Conservation (phyloP, 108 stramenopile species). For the Cylindrotheca closterium region DNA sequence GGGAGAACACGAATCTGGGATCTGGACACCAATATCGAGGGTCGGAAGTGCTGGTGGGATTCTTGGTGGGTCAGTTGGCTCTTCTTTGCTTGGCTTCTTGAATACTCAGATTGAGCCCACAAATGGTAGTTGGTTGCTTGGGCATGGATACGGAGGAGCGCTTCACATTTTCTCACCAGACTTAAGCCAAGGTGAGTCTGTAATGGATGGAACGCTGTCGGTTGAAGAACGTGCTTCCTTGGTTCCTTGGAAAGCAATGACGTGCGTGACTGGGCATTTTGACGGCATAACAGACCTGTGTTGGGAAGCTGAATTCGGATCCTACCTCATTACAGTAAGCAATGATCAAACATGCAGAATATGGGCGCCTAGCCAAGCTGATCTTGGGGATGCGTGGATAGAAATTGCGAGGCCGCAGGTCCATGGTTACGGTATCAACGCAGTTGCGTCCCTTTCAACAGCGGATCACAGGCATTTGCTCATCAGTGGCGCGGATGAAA, state of each 20-base stretch:
- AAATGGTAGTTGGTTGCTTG: slow-evolving; percentile 55
- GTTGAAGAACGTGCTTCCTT: slow-evolving; percentile 40
- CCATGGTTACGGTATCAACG: slow-evolving; percentile 83
- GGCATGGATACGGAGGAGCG: slow-evolving; percentile 86
- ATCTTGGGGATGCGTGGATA: slow-evolving; percentile 46
- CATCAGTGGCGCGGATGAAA: slow-evolving; percentile 87
- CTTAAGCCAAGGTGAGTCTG: neutral
- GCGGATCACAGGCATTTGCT: slow-evolving; percentile 56
- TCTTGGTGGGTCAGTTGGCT: slow-evolving; percentile 77
- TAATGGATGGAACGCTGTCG: slow-evolving; percentile 3
- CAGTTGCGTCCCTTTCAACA: slow-evolving; percentile 62
- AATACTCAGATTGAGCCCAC: slow-evolving; percentile 45
- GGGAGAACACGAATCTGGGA: slow-evolving; percentile 42
- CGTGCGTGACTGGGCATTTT: slow-evolving; percentile 88
- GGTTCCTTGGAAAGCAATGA: slow-evolving; percentile 64
- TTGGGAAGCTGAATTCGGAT: slow-evolving; percentile 70
- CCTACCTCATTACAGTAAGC: slow-evolving; percentile 76
- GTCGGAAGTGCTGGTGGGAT: slow-evolving; percentile 91
- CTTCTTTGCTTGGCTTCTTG: slow-evolving; percentile 75
- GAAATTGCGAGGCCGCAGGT: slow-evolving; percentile 86
- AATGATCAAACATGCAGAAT: slow-evolving; percentile 84
- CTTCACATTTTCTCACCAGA: slow-evolving; percentile 53
- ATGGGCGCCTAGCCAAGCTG: slow-evolving; percentile 59
- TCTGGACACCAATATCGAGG: slow-evolving; percentile 81
- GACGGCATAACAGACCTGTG: slow-evolving; percentile 67